These are phyloP conservation scores for Leptographium flavum DNA, from an alignment of 2,329 filamentous ascomycete species.

Conservation along the genomic window DNA sequence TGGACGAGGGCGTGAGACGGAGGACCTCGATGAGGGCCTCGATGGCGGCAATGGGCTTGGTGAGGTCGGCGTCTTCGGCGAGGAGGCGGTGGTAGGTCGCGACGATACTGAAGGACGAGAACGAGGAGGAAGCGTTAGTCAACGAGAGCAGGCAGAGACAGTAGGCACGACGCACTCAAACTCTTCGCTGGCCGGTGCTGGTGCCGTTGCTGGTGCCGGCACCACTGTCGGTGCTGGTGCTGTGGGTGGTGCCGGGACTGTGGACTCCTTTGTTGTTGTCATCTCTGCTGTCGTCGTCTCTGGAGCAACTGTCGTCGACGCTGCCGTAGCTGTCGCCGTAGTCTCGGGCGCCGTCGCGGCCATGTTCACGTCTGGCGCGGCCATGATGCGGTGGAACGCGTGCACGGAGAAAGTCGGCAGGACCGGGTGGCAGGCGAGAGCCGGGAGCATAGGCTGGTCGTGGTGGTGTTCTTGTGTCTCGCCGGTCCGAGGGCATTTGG, in stretches of 20 bases:
- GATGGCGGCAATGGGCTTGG: conserved; percentile 70
- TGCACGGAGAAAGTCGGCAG: conserved; percentile 5
- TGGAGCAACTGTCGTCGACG: too few relatives aligned
- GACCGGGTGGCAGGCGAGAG: not conserved
- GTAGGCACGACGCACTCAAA: conserved; percentile 3
- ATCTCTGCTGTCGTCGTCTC: too few relatives aligned
- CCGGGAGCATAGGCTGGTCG: conserved; percentile 3
- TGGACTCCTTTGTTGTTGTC: too few relatives aligned
- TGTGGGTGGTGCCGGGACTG: too few relatives aligned
- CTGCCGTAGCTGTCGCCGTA: too few relatives aligned
- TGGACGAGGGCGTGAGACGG: conserved; percentile 63
- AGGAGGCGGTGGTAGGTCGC: conserved; percentile 39
- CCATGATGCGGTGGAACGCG: not conserved
- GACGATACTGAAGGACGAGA: conserved; percentile 31
- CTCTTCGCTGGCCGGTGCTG: not conserved
- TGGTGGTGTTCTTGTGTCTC: too few relatives aligned
- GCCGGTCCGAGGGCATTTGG: too few relatives aligned
- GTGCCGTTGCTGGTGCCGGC: not conserved
- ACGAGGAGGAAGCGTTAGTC: not conserved
- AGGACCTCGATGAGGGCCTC: conserved; percentile 65
- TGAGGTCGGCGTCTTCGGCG: conserved; percentile 62
- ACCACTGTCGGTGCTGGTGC: too few relatives aligned
- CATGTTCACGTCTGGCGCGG: not conserved
- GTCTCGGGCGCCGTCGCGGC: not conserved
- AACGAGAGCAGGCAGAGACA: too few relatives aligned